Base-by-base conservation (phyloP, 2,329 filamentous ascomycete genomes). In the Aspergillus oerlinghausenensis region DNA sequence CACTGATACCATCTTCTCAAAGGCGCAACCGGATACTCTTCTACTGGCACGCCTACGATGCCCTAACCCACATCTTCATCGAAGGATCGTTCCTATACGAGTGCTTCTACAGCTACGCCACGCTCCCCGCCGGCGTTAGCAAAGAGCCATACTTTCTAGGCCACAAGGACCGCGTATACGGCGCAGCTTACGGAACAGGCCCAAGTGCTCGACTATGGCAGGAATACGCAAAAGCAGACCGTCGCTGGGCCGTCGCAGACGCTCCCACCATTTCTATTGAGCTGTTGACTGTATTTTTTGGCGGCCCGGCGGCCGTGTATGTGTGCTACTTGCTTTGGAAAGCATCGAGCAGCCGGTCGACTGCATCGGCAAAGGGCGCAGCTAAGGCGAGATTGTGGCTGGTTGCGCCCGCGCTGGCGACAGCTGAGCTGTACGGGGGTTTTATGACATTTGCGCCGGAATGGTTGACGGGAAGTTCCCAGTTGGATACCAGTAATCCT, bases 11-110 rank as follows among this genome's bases (percentile, higher is more conserved):
- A 3, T 69, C 75, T 19, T 68, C 78, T 1, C 79, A 85, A 10
- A 75, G 82, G 1, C 70, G 77, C 40, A 83, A 85, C 55, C 90
- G 92, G 60, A 78, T 89, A 70, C 86, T 97, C 62, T 96, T 96
- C 81, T 84, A 95, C 76, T 97, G 93, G 93, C 92, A 97, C 78
- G 83, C 90, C 40, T 95, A 96, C 77, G 92, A 97, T 73, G 90
- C 90, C 32, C 82, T 97, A 47, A 93, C 92, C 68, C 94, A 99
- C 78, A 85, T 95, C 75, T 80, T 91, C 72, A 88, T 97, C 71
- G 93, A 97, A 77, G 92, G 91, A 54, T 88, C 86, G 67, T 97
- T 91, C 75, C 85, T 97, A 25, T 97, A 92, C 81, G 90, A 96
- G 77, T 96, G 90, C 79, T 95, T 97, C 82, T 93, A 92, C 81